These are phyloP conservation scores for Talaromyces marneffei DNA, from an alignment of 2,329 filamentous ascomycete species.

Conservation along the genomic window DNA sequence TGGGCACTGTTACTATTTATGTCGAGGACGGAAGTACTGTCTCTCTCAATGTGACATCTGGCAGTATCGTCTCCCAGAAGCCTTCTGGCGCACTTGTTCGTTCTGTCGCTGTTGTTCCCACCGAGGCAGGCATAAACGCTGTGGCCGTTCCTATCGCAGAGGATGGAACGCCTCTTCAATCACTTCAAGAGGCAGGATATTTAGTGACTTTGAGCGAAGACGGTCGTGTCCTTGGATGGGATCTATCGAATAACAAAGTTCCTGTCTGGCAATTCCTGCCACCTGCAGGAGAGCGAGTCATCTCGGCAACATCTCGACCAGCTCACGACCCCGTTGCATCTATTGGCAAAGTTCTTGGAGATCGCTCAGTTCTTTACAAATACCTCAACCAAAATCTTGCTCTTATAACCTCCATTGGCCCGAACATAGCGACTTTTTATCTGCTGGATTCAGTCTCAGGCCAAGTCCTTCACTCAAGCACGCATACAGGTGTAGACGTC, in stretches of 20 bases:
- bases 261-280: conserved; percentile 70
- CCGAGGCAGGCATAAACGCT: conserved; percentile 21
- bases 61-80: conserved; percentile 34
- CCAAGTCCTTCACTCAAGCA: conserved; percentile 65
- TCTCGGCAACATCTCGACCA: conserved; percentile 62
- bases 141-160: conserved; percentile 28
- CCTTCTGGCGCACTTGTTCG: conserved; percentile 23
- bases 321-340: conserved; percentile 83
- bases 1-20: conserved; percentile 55
- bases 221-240: conserved; percentile 42
- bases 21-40: conserved; percentile 58
- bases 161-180: conserved; percentile 30
- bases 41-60: conserved; percentile 42
- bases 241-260: conserved; percentile 28
- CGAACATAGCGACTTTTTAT: conserved; percentile 63
- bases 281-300: conserved; percentile 60
- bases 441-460: conserved; percentile 84
- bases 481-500: conserved; percentile 67
- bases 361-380: conserved; percentile 93
- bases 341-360: conserved; percentile 86
- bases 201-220: conserved; percentile 39
- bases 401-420: conserved; percentile 64
- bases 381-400: conserved; percentile 86
- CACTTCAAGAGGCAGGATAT: conserved; percentile 29
- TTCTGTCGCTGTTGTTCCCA: conserved; percentile 29